These are phyloP conservation scores for Pichia ethanolica DNA, from an alignment of 805 yeast genomes.

Conservation along the genomic window DNA sequence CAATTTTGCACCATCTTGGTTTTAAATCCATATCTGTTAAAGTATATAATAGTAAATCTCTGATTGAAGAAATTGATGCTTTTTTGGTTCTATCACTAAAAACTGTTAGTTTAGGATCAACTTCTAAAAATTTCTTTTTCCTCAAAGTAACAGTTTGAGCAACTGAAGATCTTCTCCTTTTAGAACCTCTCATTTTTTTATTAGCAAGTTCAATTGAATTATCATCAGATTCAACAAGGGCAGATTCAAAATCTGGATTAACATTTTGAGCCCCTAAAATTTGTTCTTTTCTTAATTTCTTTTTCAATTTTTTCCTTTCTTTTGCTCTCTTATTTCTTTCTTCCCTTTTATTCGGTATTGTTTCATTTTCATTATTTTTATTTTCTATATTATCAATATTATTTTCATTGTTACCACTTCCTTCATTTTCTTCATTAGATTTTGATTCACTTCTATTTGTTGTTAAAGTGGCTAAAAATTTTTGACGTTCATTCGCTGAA, in stretches of 20 bases:
- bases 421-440: not conserved
- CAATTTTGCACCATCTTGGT: slow-evolving; percentile 45
- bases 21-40: slow-evolving; percentile 34
- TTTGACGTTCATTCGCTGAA: slow-evolving; percentile 11
- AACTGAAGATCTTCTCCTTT: slow-evolving; percentile 35
- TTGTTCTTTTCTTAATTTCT: slow-evolving; percentile 20
- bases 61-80: slow-evolving; percentile 32
- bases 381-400: no score
- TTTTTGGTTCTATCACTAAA: slow-evolving; percentile 17
- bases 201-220: not conserved
- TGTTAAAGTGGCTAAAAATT: slow-evolving; percentile 11
- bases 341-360: not conserved
- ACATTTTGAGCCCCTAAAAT: not conserved
- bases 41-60: slow-evolving; percentile 39
- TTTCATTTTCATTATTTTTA: not conserved
- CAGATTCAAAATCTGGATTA: not conserved
- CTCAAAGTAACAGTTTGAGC: slow-evolving; percentile 24
- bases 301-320: not conserved
- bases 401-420: not conserved
- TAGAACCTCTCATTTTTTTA: slow-evolving; percentile 5
- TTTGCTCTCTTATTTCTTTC: not conserved
- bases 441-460: not conserved
- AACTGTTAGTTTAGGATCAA: slow-evolving; percentile 11
- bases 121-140: slow-evolving; percentile 27
- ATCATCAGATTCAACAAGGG: not conserved